Evolutionary conservation across 2,329 filamentous ascomycete species (phyloP).

Genomic region (Hypoxylon sp.): DNA sequence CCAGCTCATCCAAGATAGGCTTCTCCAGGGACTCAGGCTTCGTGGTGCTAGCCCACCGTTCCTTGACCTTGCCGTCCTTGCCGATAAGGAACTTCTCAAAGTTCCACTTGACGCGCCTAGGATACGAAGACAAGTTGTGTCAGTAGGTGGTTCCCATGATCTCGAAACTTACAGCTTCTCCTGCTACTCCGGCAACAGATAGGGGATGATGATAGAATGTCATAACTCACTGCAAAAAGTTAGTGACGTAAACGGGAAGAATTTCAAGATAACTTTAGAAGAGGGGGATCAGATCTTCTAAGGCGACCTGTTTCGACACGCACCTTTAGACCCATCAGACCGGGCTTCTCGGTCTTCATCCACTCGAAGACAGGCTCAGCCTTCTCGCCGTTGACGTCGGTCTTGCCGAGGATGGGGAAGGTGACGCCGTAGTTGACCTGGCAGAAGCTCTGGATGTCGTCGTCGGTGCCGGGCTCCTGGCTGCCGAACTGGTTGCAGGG

Average conservation of each 20-base stretch:
- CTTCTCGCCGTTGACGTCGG: slow-evolving; percentile 88
- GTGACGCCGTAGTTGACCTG: slow-evolving; percentile 92
- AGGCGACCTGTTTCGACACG: no score
- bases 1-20: slow-evolving; percentile 77
- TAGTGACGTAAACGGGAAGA: no score
- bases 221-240: no score
- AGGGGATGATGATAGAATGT: no score
- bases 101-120: slow-evolving; percentile 98
- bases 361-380: slow-evolving; percentile 83
- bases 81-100: slow-evolving; percentile 98
- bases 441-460: slow-evolving; percentile 85
- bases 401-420: slow-evolving; percentile 91
- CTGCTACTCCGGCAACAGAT: no score
- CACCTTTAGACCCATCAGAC: slow-evolving; percentile 88
- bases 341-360: slow-evolving; percentile 76
- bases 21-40: slow-evolving; percentile 85
- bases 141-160: no score
- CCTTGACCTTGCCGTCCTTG: slow-evolving; percentile 83
- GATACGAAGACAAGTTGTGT: no score
- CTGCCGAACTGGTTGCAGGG: slow-evolving; percentile 97
- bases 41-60: slow-evolving; percentile 85
- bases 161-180: no score
- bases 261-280: no score
- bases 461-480: slow-evolving; percentile 86
- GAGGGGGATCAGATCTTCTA: no score